Conservation (phyloP, 75 land plant genomes). For the Pinus taeda region DNA sequence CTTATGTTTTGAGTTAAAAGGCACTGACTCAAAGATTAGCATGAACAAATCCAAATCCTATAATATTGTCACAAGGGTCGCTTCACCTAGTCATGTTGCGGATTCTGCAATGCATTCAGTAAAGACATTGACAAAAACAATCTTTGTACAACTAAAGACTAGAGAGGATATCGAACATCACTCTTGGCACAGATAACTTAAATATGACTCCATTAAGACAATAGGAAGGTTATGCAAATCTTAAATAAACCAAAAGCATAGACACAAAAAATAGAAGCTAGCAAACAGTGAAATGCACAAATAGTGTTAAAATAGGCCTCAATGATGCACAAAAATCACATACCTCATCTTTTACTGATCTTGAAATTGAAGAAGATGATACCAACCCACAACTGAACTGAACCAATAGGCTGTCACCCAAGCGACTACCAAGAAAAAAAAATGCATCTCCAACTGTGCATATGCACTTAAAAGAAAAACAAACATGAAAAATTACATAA, state of each 20-base stretch:
- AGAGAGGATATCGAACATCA: too few relatives aligned
- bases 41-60: too few relatives aligned
- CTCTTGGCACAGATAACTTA: too few relatives aligned
- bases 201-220: too few relatives aligned
- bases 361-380: conserved; percentile 24
- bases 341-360: conserved; percentile 60
- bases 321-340: background rate
- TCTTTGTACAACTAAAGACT: too few relatives aligned
- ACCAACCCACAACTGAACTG: conserved; percentile 66
- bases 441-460: conserved; percentile 81
- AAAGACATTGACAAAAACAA: too few relatives aligned
- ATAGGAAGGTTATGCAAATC: background rate
- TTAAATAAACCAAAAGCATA: background rate
- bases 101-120: too few relatives aligned
- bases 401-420: conserved; percentile 96
- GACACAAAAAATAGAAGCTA: background rate
- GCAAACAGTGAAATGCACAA: background rate
- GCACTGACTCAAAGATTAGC: too few relatives aligned
- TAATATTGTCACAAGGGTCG: too few relatives aligned
- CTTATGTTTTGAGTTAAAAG: too few relatives aligned
- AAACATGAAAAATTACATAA: conserved; percentile 8
- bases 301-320: background rate
- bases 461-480: conserved; percentile 48
- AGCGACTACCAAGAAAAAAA: conserved; percentile 92
- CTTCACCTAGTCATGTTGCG: too few relatives aligned